Base-by-base conservation (phyloP, 1,284 basidiomycete species). In the Pseudozyma pruni region DNA sequence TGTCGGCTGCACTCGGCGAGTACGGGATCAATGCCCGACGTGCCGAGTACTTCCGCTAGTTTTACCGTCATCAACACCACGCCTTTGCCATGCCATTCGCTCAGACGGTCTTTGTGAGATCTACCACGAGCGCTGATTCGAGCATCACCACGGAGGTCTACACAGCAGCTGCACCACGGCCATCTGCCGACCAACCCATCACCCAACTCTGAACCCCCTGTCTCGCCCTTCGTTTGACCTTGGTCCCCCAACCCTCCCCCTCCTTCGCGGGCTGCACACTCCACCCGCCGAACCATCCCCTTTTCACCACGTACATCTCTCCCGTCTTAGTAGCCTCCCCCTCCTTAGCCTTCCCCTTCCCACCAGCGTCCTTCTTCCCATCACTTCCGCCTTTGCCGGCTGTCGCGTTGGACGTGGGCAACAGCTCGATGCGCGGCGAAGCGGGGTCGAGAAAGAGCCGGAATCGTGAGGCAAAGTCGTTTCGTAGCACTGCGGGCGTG, bases 1-100 rank as follows among this genome's bases (percentile, higher is more conserved):
- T 98, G 42, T 91, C 90, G 62, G 87, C 93, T 8, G 96, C 96
- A 1, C 87, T 99, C 23, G 87, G 88, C 37, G 96, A 99, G 83
- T 97, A 98, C 80, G 95, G 96, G 7, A 75, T 82, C 59, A 78
- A 81, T 43, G 76, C 79, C 40, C 60, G 75, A 11, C 61, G 79
- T 13, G 75, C 80, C 23, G 79, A 81, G 44, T 77, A 73, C 61
- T 81, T 76, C 67, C 79, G 79, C 19, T 82, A 74, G 40, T 32
- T 4, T 45, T 17, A 11, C 4, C 13, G 4, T 19, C 37, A 55
- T 37, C 52, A 39, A 7, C 20, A 27, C 37, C n/a, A 22, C 33
- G 8, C 47, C 32, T 40, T 50, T 7, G 4, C n/a, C 23, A 50
- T 6, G 38, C 34, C 34, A 27, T 42, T 34, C 33, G 16, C n/a